phyloP scores from a whole-genome alignment of 257 asterid genomes.

The Penstemon davidsonii region DNA sequence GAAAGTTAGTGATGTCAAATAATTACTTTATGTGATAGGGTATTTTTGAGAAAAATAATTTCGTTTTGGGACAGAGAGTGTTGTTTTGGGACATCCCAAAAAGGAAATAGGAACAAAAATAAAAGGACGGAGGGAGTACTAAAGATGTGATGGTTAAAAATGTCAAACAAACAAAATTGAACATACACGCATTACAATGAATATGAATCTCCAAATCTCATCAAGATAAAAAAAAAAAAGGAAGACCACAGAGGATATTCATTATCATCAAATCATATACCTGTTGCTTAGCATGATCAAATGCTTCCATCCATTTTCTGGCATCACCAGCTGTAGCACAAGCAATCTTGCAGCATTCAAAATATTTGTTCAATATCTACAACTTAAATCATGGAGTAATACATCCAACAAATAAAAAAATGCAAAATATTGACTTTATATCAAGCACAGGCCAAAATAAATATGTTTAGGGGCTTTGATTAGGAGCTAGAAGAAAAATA shows the following conservation, averaged over 20 bases:
- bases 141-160: conserved; percentile 22
- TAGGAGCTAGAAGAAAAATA: conserved; percentile 20
- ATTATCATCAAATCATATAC: conserved; percentile 40
- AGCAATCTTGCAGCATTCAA: conserved; percentile 75
- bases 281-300: conserved; percentile 94
- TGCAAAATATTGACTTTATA: conserved; percentile 2
- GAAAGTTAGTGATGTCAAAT: no score
- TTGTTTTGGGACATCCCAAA: no score
- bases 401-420: conserved; percentile 23
- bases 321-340: conserved; percentile 84
- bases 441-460: conserved; percentile 10
- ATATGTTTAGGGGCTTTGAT: background rate
- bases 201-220: background rate
- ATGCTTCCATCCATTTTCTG: conserved; percentile 94
- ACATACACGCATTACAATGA: conserved; percentile 9
- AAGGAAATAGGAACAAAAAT: no score
- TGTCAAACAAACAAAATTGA: conserved; percentile 17
- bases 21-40: no score
- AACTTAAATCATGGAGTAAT: conserved; percentile 22
- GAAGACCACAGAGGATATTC: background rate
- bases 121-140: background rate
- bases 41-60: no score
- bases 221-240: conserved; percentile 1
- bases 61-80: no score
- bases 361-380: conserved; percentile 30